Evolutionary conservation across 2,329 filamentous ascomycete species (phyloP).

Genomic region (Colletotrichum spinosum): DNA sequence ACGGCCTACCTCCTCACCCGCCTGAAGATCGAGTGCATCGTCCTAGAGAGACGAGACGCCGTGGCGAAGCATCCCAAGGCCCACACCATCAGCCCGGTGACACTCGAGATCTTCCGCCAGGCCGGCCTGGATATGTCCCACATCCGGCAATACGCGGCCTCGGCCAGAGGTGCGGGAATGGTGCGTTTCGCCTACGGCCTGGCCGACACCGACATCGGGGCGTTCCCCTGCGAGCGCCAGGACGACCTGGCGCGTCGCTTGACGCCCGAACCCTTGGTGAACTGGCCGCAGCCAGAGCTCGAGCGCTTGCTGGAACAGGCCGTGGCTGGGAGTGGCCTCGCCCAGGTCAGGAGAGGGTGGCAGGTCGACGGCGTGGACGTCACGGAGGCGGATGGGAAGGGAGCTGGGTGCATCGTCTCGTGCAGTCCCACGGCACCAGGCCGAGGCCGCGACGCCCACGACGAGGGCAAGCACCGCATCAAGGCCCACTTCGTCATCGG

Average conservation of each 20-base stretch:
- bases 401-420: conserved; percentile 25
- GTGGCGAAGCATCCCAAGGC: conserved; percentile 32
- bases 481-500: conserved; percentile 29
- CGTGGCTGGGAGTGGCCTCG: conserved; percentile 3
- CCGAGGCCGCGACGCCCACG: no score
- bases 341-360: conserved; percentile 23
- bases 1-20: conserved; percentile 25
- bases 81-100: conserved; percentile 35
- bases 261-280: conserved; percentile 34
- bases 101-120: conserved; percentile 37
- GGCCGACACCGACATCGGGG: conserved; percentile 28
- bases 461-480: not conserved
- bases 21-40: conserved; percentile 27
- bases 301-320: conserved; percentile 22
- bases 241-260: conserved; percentile 18
- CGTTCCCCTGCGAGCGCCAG: conserved; percentile 35
- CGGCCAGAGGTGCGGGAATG: conserved; percentile 21
- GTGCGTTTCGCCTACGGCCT: conserved; percentile 34
- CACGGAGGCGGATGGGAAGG: not conserved
- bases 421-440: not conserved
- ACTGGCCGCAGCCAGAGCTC: conserved; percentile 28
- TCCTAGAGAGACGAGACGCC: conserved; percentile 18
- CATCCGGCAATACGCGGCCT: conserved; percentile 31
- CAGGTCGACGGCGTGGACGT: conserved; percentile 22
- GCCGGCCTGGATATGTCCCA: conserved; percentile 22